phyloP scores from a whole-genome alignment of 202 grass and related monocot genomes.

The Panicum virgatum region DNA sequence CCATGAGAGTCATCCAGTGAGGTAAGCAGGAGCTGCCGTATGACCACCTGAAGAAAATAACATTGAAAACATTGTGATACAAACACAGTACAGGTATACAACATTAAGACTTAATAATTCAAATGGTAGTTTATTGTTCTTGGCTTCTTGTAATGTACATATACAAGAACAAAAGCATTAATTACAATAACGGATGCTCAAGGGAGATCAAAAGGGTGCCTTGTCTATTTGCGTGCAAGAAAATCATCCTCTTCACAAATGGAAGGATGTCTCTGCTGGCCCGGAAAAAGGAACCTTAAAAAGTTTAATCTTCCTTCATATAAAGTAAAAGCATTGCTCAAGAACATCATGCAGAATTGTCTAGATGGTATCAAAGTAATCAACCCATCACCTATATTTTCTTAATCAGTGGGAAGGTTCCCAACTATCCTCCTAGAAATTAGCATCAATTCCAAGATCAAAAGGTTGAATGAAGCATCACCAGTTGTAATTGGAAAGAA shows the following conservation, averaged over 20 bases:
- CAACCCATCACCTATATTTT: neutral
- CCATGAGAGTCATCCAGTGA: conserved; percentile 81
- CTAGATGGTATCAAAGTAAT: neutral
- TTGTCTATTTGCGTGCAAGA: neutral
- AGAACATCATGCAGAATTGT: neutral
- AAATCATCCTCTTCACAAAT: conserved; percentile 16
- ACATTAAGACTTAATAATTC: neutral
- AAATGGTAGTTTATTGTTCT: neutral
- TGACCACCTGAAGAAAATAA: conserved; percentile 53
- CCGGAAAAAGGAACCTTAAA: neutral
- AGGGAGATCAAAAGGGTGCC: neutral
- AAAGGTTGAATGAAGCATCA: neutral
- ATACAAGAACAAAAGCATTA: neutral
- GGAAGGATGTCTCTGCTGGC: neutral
- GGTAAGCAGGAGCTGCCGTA: conserved; percentile 80
- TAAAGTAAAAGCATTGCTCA: neutral
- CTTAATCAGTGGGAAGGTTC: neutral
- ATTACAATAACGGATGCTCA: neutral
- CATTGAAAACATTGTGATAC: neutral
- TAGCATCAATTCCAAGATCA: conserved; percentile 1
- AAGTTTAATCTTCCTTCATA: neutral
- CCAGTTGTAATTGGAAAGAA: neutral
- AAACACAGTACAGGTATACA: neutral
- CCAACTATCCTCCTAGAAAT: neutral
- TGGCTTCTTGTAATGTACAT: neutral